These are phyloP conservation scores for Aspergillus ruber DNA, from an alignment of 2,329 filamentous ascomycete species.

Conservation along the genomic window DNA sequence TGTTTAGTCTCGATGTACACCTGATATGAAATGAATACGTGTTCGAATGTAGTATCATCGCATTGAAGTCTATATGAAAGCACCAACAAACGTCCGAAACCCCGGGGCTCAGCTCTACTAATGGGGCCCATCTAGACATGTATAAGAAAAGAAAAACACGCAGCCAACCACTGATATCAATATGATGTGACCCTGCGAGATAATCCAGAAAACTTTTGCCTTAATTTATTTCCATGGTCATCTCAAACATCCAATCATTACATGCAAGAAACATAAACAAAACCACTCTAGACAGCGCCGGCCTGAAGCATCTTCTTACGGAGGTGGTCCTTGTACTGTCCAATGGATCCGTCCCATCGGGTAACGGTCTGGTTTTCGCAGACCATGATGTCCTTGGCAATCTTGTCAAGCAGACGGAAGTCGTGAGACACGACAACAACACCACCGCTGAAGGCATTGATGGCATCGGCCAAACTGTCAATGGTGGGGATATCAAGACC, in stretches of 20 bases:
- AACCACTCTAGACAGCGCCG: conserved; percentile 64
- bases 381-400: conserved; percentile 98
- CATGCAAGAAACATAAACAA: conserved; percentile 7
- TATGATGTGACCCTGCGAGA: not conserved
- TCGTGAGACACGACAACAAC: conserved; percentile 98
- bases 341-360: conserved; percentile 81
- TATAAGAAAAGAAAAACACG: conserved; percentile 3
- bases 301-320: conserved; percentile 96
- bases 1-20: too few relatives aligned
- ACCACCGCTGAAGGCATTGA: conserved; percentile 93
- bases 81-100: too few relatives aligned
- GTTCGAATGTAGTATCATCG: too few relatives aligned
- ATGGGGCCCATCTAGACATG: too few relatives aligned
- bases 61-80: too few relatives aligned
- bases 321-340: conserved; percentile 95
- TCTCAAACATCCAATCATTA: conserved; percentile 30
- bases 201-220: not conserved
- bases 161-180: not conserved
- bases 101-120: too few relatives aligned
- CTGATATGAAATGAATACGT: too few relatives aligned
- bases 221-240: conserved; percentile 11
- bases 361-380: conserved; percentile 96
- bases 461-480: conserved; percentile 93
- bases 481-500: conserved; percentile 98
- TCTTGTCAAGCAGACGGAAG: conserved; percentile 97